These are phyloP conservation scores for Crithidia expoeki DNA, from an alignment of 208 protist species.

Conservation along the genomic window DNA sequence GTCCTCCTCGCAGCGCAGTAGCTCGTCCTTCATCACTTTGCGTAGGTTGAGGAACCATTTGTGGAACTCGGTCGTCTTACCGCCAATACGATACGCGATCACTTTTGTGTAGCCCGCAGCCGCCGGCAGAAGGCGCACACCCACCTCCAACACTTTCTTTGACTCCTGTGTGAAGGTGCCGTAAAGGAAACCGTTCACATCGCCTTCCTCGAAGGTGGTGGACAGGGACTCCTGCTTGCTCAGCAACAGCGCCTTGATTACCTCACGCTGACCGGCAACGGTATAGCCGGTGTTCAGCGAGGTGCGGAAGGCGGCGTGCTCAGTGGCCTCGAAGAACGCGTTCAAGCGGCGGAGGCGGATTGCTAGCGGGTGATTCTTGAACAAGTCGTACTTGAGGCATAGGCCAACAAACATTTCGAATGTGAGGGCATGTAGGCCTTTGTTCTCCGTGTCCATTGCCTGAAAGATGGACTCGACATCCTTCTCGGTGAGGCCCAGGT, in stretches of 20 bases:
- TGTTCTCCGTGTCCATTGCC: constrained; percentile 57
- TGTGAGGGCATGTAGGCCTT: constrained; percentile 47
- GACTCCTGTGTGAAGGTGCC: constrained; percentile 52
- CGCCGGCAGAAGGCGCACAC: constrained; percentile 68
- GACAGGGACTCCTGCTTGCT: constrained; percentile 57
- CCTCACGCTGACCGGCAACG: constrained; percentile 68
- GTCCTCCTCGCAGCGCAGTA: constrained; percentile 85
- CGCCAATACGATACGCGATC: constrained; percentile 80
- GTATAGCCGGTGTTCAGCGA: constrained; percentile 85
- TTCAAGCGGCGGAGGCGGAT: constrained; percentile 77
- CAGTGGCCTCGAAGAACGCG: constrained; percentile 77
- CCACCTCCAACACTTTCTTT: constrained; percentile 73
- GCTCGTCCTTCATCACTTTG: constrained; percentile 74
- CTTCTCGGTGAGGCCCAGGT: constrained; percentile 59
- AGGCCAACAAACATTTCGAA: constrained; percentile 87
- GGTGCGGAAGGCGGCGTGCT: constrained; percentile 59
- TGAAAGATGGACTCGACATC: constrained; percentile 75
- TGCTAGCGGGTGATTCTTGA: constrained; percentile 82
- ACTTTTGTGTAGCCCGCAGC: constrained; percentile 84
- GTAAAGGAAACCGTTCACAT: constrained; percentile 73
- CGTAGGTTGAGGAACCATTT: constrained; percentile 81
- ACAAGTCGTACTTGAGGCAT: constrained; percentile 77
- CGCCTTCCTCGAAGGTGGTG: constrained; percentile 69
- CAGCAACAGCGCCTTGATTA: constrained; percentile 73
- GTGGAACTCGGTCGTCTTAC: constrained; percentile 83